Evolutionary conservation across 169 alveolate genomes (phyloP), one percentile per base, ranked within the genome.

Genomic region (Plasmodium fragile): DNA sequence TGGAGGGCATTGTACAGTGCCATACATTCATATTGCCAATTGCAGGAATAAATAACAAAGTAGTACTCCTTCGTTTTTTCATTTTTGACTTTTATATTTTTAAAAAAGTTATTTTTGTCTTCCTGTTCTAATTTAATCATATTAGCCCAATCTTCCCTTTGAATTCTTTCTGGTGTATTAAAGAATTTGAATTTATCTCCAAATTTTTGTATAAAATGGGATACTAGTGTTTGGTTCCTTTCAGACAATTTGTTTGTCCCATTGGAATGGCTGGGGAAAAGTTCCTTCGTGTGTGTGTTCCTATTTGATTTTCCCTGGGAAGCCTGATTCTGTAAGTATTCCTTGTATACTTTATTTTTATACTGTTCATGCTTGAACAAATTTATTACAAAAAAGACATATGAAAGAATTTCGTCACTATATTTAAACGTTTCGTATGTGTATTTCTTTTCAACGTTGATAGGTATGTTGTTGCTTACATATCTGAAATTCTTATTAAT

Each of bases 1-100:
- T 87, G 93, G 22, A 87, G 41, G 43, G 93, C 83, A 78, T 87
- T 87, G 59, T 87, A 87, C 8, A 87, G 81, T 13, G 93, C 93
- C 93, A 87, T 87, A 30, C 93, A 87, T 22, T 87, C 93, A 78
- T 87, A 87, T 71, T 87, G 65, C 93, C 93, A 87, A 77, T 87
- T 87, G 45, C 93, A 87, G 82, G 78, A 87, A 78, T 87, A 87
- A 59, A 87, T 87, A 52, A 87, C 93, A 87, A 87, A 87, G 30
- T 87, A 87, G 71, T 87, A 87, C 81, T 87, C 93, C 22, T 87
- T 87, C 18, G 84, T 72, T 55, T 32, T 87, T 43, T 87, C 93
- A 59, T 59, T 87, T 87, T 87, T 87, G 22, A 87, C 55, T 87
- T 87, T 87, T 77, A 59, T 36, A 77, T 79, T 52, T 87, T 87